Evolutionary conservation across 495 filamentous ascomycete genomes (phyloP).

Genomic region (Aspergillus asperescens): DNA sequence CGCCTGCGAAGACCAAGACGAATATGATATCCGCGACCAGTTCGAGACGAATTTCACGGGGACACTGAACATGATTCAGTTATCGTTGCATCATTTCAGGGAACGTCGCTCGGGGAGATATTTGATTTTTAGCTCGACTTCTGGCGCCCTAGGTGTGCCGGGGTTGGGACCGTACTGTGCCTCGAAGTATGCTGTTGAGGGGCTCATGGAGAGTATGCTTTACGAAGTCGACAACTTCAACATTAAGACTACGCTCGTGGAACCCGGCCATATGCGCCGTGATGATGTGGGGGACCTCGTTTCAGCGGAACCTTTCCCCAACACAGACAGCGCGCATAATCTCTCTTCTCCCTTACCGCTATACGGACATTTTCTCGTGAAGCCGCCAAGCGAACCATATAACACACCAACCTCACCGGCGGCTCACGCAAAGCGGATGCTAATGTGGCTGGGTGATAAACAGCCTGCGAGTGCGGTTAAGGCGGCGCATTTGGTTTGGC

Average conservation of each 20-base stretch:
- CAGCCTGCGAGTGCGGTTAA: slow-evolving; percentile 91
- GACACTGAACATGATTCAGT: slow-evolving; percentile 85
- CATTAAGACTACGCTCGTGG: slow-evolving; percentile 86
- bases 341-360: slow-evolving; percentile 56
- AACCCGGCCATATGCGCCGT: slow-evolving; percentile 79
- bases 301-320: slow-evolving; percentile 19
- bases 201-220: slow-evolving; percentile 88
- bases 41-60: slow-evolving; percentile 98
- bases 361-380: slow-evolving; percentile 90
- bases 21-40: slow-evolving; percentile 89
- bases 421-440: slow-evolving; percentile 83
- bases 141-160: slow-evolving; percentile 82
- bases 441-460: slow-evolving; percentile 90
- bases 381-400: slow-evolving; percentile 78
- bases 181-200: slow-evolving; percentile 93
- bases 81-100: slow-evolving; percentile 85
- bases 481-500: slow-evolving; percentile 94
- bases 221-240: slow-evolving; percentile 91
- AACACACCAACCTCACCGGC: slow-evolving; percentile 69
- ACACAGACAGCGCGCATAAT: slow-evolving; percentile 25
- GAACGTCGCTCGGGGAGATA: slow-evolving; percentile 69
- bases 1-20: slow-evolving; percentile 94
- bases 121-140: slow-evolving; percentile 88
- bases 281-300: slow-evolving; percentile 53
- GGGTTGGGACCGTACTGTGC: slow-evolving; percentile 92